Evolutionary conservation across 192 early-diverging fungal species (phyloP).

Genomic region (Lunasporangiospora selenospora): DNA sequence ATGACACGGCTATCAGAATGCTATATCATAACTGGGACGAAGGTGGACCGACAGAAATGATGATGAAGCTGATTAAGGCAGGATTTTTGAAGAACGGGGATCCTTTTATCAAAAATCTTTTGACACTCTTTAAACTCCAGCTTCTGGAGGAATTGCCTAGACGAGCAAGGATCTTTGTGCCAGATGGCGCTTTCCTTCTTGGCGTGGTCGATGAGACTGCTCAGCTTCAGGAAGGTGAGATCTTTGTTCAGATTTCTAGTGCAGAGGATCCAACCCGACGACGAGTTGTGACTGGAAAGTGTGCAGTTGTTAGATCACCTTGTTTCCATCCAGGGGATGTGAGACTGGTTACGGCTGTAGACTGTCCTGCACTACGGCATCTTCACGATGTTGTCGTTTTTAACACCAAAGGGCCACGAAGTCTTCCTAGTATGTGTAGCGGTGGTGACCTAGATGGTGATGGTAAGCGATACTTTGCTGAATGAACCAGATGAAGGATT

Average conservation of each 20-base stretch:
- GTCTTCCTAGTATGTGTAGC: slow-evolving; percentile 76
- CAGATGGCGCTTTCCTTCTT: slow-evolving; percentile 59
- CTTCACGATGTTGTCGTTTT: slow-evolving; percentile 79
- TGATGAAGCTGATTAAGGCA: slow-evolving; percentile 51
- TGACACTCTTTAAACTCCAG: slow-evolving; percentile 52
- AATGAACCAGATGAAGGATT: no score
- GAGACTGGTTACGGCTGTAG: slow-evolving; percentile 61
- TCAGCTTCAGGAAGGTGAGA: slow-evolving; percentile 49
- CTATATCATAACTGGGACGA: slow-evolving; percentile 54
- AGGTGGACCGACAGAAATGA: slow-evolving; percentile 43
- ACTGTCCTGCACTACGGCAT: slow-evolving; percentile 52
- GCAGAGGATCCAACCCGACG: slow-evolving; percentile 9
- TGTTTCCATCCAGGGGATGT: slow-evolving; percentile 77
- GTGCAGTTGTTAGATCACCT: slow-evolving; percentile 60
- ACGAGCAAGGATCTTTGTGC: slow-evolving; percentile 60
- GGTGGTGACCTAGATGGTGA: slow-evolving; percentile 90
- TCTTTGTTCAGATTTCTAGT: slow-evolving; percentile 57
- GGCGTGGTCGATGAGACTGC: slow-evolving; percentile 63
- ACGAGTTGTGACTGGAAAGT: slow-evolving; percentile 45
- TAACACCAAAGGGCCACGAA: slow-evolving; percentile 66
- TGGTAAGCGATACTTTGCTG: slow-evolving; percentile 21
- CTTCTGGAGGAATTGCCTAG: slow-evolving; percentile 56
- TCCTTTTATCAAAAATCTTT: slow-evolving; percentile 50
- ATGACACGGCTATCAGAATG: slow-evolving; percentile 41
- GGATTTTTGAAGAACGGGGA: slow-evolving; percentile 55